Evolutionary conservation across 2,329 filamentous ascomycete genomes (phyloP).

Genomic region (Verticillium dahliae): DNA sequence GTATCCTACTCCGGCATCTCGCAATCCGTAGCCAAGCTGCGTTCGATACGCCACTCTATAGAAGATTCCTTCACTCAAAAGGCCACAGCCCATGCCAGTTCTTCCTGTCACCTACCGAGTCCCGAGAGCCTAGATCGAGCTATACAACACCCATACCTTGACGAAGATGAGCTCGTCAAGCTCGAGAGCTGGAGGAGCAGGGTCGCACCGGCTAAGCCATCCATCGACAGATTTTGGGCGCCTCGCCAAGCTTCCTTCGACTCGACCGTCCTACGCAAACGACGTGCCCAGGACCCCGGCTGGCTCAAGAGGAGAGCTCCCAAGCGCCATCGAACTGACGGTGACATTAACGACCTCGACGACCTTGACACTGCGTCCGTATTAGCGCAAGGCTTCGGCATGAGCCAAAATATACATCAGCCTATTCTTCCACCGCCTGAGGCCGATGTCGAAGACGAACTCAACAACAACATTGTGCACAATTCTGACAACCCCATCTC

Average conservation of each 20-base stretch:
- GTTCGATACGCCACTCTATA: neutral
- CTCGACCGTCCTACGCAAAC: slow-evolving; percentile 1
- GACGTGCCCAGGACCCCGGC: slow-evolving; percentile 17
- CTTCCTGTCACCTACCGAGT: slow-evolving; percentile 32
- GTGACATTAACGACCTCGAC: neutral
- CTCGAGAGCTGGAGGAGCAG: slow-evolving; percentile 24
- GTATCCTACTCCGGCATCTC: neutral
- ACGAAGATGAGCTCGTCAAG: slow-evolving; percentile 21
- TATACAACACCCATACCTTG: slow-evolving; percentile 20
- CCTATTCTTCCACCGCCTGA: neutral
- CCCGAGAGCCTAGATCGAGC: slow-evolving; percentile 31
- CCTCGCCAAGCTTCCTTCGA: slow-evolving; percentile 12
- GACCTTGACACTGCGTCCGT: neutral
- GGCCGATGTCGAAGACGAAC: neutral
- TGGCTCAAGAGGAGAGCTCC: slow-evolving; percentile 23
- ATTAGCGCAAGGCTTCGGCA: neutral
- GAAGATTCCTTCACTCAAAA: neutral
- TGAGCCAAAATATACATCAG: neutral
- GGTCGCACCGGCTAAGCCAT: slow-evolving; percentile 3
- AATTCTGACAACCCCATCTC: neutral
- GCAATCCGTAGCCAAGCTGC: neutral
- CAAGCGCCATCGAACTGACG: slow-evolving; percentile 18
- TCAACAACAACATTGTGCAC: neutral
- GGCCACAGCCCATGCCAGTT: neutral
- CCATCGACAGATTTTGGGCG: slow-evolving; percentile 15